Evolutionary conservation across 2,329 filamentous ascomycete genomes (phyloP).

Genomic region (Colletotrichum sp.): DNA sequence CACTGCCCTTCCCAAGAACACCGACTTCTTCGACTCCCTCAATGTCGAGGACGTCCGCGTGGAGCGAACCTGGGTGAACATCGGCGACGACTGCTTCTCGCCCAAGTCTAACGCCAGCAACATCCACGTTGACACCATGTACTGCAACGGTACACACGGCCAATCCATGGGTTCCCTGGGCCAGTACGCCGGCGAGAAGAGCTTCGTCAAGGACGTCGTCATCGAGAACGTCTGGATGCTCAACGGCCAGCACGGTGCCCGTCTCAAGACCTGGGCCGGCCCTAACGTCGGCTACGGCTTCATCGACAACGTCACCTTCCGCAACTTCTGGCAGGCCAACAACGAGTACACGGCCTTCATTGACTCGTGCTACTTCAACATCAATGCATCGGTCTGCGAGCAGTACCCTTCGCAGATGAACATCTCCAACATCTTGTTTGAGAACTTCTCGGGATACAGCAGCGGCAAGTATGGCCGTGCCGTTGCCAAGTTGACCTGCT

Average conservation of each 20-base stretch:
- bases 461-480: conserved; percentile 59
- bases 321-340: conserved; percentile 60
- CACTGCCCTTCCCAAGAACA: conserved; percentile 68
- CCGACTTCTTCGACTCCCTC: conserved; percentile 44
- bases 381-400: conserved; percentile 65
- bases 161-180: conserved; percentile 66
- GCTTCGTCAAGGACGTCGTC: conserved; percentile 48
- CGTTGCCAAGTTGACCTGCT: conserved; percentile 59
- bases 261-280: conserved; percentile 70
- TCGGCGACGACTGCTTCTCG: conserved; percentile 69
- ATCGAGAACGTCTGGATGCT: conserved; percentile 61
- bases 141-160: conserved; percentile 66
- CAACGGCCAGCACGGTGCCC: conserved; percentile 59
- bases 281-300: conserved; percentile 58
- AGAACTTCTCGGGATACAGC: conserved; percentile 60
- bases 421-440: conserved; percentile 61
- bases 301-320: conserved; percentile 67
- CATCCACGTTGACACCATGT: conserved; percentile 62
- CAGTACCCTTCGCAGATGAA: conserved; percentile 58
- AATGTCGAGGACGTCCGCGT: conserved; percentile 23
- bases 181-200: conserved; percentile 57
- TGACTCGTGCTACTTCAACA: conserved; percentile 49
- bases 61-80: conserved; percentile 48
- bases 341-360: conserved; percentile 69
- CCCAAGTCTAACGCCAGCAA: conserved; percentile 69